Conservation (phyloP, 2,329 filamentous ascomycete genomes). For the Cladophialophora immunda region DNA sequence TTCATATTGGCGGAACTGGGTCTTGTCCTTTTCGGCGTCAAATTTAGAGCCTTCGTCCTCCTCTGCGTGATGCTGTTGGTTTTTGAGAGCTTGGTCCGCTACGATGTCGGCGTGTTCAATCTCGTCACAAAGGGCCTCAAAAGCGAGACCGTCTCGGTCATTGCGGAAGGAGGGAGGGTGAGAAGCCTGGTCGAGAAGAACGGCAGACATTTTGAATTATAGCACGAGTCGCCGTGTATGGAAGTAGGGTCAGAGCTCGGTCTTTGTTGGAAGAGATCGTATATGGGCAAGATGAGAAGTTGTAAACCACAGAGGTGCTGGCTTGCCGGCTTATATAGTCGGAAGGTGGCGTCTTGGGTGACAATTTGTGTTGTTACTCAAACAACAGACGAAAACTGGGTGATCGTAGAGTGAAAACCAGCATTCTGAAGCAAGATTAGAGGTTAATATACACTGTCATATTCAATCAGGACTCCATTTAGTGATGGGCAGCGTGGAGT, state of each 20-base stretch:
- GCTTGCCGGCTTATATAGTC: neutral
- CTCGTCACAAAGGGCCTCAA: slow-evolving; percentile 67
- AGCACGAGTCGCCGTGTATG: neutral
- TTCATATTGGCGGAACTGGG: slow-evolving; percentile 82
- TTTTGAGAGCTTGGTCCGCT: slow-evolving; percentile 62
- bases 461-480: neutral
- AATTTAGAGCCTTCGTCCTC: slow-evolving; percentile 69
- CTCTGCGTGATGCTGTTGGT: slow-evolving; percentile 43
- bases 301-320: neutral
- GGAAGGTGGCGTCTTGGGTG: neutral
- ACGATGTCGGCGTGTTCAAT: slow-evolving; percentile 69
- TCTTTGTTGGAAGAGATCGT: neutral
- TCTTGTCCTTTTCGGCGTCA: slow-evolving; percentile 79
- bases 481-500: neutral
- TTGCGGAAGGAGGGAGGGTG: slow-evolving; percentile 41
- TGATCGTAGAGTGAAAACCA: neutral
- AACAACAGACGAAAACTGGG: neutral
- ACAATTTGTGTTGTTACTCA: neutral
- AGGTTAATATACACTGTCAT: neutral
- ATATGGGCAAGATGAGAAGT: neutral
- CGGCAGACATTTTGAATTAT: slow-evolving; percentile 28
- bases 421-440: neutral
- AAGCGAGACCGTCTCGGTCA: slow-evolving; percentile 63
- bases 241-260: neutral
- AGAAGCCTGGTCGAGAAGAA: slow-evolving; percentile 34